phyloP scores from a whole-genome alignment of 768 basidiomycete genomes.

The Suillus americanus region DNA sequence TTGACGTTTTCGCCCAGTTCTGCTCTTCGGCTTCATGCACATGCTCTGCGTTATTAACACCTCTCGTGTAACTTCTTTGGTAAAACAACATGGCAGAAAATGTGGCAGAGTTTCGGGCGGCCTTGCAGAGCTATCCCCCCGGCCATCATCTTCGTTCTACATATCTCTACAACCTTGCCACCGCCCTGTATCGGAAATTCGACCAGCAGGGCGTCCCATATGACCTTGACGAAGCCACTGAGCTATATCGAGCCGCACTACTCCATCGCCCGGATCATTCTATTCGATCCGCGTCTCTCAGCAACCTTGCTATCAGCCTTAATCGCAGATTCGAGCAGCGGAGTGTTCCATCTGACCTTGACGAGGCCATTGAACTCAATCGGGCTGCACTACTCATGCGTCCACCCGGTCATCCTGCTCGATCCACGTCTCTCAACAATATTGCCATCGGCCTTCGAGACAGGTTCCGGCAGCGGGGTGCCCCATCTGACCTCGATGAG shows the following conservation, averaged over 20 bases:
- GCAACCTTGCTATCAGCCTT: not conserved
- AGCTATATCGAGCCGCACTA: constrained; percentile 16
- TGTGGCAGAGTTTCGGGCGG: not conserved
- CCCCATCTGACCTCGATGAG: constrained; percentile 14
- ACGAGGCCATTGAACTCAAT: not conserved
- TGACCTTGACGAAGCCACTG: constrained; percentile 19
- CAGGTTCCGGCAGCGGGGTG: not conserved
- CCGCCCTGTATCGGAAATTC: not conserved
- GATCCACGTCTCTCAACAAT: not conserved
- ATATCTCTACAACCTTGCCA: constrained; percentile 11
- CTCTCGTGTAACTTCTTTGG: too few species aligned
- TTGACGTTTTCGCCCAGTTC: too few species aligned
- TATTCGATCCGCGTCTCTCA: not conserved
- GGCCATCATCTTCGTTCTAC: not conserved
- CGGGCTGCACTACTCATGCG: not conserved
- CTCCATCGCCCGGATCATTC: constrained; percentile 15
- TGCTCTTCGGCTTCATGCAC: too few species aligned
- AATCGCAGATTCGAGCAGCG: not conserved
- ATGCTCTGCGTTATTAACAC: too few species aligned
- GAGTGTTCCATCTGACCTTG: not conserved
- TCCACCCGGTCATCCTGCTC: not conserved
- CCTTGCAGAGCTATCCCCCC: not conserved
- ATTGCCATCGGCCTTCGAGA: not conserved
- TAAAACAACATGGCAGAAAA: not conserved
- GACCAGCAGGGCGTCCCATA: not conserved